phyloP scores from a whole-genome alignment of 768 basidiomycete species.

The Hortiboletus campestris region DNA sequence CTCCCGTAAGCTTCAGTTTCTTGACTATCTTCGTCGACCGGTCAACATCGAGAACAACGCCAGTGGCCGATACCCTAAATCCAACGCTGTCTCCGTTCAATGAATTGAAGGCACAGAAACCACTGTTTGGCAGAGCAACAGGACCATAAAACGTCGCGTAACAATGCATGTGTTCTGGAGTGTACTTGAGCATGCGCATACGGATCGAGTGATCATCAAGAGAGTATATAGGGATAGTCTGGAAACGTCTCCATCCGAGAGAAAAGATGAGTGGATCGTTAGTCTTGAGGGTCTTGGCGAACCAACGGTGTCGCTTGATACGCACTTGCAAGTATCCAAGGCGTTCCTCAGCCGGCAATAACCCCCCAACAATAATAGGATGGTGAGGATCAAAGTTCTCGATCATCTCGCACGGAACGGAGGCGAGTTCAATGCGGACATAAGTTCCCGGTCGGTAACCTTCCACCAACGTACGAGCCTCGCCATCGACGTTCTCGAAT shows the following conservation, averaged over 20 bases:
- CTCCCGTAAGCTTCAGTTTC: constrained; percentile 94
- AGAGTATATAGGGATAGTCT: constrained; percentile 91
- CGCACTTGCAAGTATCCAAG: constrained; percentile 95
- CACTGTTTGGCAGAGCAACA: constrained; percentile 86
- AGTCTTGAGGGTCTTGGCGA: constrained; percentile 85
- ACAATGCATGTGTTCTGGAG: constrained; percentile 99
- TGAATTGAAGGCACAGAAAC: constrained; percentile 96
- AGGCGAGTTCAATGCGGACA: constrained; percentile 83
- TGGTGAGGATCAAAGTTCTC: constrained; percentile 90
- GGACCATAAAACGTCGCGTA: constrained; percentile 98
- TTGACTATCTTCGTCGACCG: constrained; percentile 94
- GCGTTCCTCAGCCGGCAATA: constrained; percentile 84
- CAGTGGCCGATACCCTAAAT: constrained; percentile 91
- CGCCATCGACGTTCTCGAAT: constrained; percentile 75
- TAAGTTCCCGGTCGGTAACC: constrained; percentile 90
- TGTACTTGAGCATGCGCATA: constrained; percentile 99
- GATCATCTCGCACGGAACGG: constrained; percentile 89
- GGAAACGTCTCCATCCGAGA: constrained; percentile 97
- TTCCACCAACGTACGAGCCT: constrained; percentile 80
- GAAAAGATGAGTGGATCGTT: constrained; percentile 97
- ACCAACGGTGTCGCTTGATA: constrained; percentile 97
- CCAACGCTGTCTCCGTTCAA: constrained; percentile 62
- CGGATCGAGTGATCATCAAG: constrained; percentile 97
- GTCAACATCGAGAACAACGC: constrained; percentile 92
- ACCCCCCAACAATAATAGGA: constrained; percentile 90